A percentile compares a stretch with the other conserved stretches of the same genome.
phyloP scores from a whole-genome alignment of 106 monocot genomes.

The Hemerocallis citrina region DNA sequence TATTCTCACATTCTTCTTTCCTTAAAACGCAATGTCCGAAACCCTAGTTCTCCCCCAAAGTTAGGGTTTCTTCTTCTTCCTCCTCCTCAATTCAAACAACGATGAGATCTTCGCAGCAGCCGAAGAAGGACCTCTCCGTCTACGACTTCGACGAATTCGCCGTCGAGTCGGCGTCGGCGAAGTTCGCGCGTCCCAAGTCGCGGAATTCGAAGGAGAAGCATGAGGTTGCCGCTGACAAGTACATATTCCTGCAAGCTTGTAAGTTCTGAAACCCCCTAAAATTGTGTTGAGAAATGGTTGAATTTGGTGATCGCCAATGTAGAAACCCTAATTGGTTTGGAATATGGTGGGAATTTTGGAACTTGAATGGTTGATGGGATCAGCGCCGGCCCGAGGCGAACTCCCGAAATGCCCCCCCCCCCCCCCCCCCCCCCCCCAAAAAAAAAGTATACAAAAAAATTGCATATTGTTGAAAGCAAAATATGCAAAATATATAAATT shows the following conservation, averaged over 20 bases:
- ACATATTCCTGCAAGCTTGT: constrained; percentile 1
- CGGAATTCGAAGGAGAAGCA: neutral
- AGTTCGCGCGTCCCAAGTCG: neutral
- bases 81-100: neutral
- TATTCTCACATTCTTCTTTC: too few relatives aligned
- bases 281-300: neutral
- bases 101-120: neutral
- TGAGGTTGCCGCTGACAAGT: neutral
- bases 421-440: too few relatives aligned
- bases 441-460: too few relatives aligned
- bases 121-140: constrained; percentile 4
- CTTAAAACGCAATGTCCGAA: too few relatives aligned
- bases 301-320: neutral
- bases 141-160: neutral
- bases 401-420: neutral
- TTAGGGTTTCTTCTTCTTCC: neutral
- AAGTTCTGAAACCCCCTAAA: neutral
- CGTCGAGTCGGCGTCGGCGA: neutral
- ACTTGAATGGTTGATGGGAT: neutral
- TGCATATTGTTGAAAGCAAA: too few relatives aligned
- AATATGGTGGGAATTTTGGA: neutral
- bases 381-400: neutral
- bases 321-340: neutral
- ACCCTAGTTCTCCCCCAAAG: neutral
- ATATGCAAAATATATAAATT: too few relatives aligned